Conservation (phyloP, 176 grass and related monocot genomes). For the Thalia dealbata region DNA sequence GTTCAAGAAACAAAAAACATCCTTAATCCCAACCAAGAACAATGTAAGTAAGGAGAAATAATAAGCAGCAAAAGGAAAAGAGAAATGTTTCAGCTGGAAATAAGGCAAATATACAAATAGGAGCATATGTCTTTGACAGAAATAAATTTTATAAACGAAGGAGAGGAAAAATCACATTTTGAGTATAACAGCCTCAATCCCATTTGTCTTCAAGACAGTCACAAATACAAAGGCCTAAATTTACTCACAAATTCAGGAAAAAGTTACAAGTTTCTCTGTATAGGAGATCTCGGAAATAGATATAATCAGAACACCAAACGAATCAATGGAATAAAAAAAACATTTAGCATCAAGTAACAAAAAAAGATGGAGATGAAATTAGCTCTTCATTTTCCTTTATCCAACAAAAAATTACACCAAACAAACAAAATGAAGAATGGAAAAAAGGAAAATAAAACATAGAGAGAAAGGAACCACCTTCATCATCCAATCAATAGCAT, state of each 20-base stretch:
- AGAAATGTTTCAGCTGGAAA: background rate
- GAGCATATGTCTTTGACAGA: background rate
- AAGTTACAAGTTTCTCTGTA: background rate
- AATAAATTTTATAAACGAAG: background rate
- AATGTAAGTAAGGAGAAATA: background rate
- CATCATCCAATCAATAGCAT: slow-evolving; percentile 79
- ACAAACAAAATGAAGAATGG: background rate
- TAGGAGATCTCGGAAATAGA: background rate
- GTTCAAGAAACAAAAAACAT: slow-evolving; percentile 20
- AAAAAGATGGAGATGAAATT: background rate
- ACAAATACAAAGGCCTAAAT: background rate
- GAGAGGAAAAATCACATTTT: background rate
- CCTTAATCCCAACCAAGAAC: background rate
- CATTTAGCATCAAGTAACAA: background rate
- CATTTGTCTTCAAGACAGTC: background rate
- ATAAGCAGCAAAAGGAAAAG: background rate
- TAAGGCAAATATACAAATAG: background rate
- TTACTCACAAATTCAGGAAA: background rate
- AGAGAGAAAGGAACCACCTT: slow-evolving; percentile 39
- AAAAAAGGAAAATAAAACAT: background rate
- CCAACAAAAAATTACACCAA: background rate
- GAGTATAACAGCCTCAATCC: background rate
- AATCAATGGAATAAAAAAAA: background rate
- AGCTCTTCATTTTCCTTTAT: background rate
- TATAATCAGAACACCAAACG: background rate